These are phyloP conservation scores for Turritis glabra DNA, from an alignment of 345 rosid species.

Conservation along the genomic window DNA sequence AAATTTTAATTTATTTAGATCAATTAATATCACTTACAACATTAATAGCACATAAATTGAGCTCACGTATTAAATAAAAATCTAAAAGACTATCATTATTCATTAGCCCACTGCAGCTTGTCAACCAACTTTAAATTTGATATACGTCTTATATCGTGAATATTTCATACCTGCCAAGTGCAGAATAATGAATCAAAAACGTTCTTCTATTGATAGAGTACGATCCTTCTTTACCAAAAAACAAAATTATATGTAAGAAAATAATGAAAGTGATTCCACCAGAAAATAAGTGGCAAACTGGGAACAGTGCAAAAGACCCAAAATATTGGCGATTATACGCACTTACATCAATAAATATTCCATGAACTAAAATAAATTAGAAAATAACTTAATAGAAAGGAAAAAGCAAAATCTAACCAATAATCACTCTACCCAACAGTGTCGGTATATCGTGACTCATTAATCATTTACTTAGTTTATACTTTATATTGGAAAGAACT, in stretches of 20 bases:
- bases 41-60: background rate
- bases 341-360: constrained; percentile 34
- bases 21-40: too few species aligned
- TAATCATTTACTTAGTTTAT: constrained; percentile 23
- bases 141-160: background rate
- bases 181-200: constrained; percentile 24
- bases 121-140: background rate
- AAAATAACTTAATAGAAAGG: background rate
- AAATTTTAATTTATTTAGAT: too few species aligned
- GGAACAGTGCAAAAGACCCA: constrained; percentile 23
- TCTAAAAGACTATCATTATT: background rate
- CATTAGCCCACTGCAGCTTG: background rate
- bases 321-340: constrained; percentile 38
- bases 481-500: constrained; percentile 10
- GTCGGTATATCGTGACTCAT: constrained; percentile 34
- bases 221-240: background rate
- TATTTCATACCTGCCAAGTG: constrained; percentile 2
- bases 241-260: constrained; percentile 27
- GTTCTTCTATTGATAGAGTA: background rate
- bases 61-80: background rate
- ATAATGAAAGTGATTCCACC: constrained; percentile 31
- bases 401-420: constrained; percentile 31
- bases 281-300: constrained; percentile 30
- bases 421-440: constrained; percentile 22
- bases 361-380: constrained; percentile 15